These are phyloP conservation scores for Pestalotiopsis sp. DNA, from an alignment of 2,329 filamentous ascomycete genomes.

Conservation along the genomic window DNA sequence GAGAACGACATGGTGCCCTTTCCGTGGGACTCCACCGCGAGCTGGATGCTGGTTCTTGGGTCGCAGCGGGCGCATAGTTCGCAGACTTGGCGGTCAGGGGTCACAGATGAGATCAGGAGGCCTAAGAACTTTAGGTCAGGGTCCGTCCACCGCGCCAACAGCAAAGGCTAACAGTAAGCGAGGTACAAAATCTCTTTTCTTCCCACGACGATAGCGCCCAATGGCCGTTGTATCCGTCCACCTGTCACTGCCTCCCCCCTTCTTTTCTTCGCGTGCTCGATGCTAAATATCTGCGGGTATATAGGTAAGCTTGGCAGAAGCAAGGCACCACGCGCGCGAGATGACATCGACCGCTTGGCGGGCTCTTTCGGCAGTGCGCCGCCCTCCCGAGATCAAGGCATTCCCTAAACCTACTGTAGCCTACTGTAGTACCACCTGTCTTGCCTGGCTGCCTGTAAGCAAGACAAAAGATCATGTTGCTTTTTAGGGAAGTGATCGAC, in stretches of 20 bases:
- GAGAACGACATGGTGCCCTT: not conserved
- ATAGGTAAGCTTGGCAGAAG: not conserved
- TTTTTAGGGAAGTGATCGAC: not conserved
- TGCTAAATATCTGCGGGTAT: not conserved
- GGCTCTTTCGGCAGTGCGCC: not conserved
- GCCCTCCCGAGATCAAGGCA: not conserved
- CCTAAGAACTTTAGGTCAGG: not conserved
- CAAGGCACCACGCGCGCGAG: not conserved
- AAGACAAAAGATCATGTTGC: not conserved
- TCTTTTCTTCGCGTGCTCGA: not conserved
- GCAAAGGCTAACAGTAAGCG: not conserved
- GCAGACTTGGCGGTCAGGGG: not conserved
- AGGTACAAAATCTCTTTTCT: not conserved
- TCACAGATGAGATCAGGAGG: not conserved
- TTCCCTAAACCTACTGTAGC: not conserved
- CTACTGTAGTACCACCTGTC: not conserved
- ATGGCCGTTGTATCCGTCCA: not conserved
- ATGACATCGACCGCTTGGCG: not conserved
- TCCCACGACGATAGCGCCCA: not conserved
- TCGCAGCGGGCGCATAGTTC: not conserved
- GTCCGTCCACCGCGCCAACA: not conserved
- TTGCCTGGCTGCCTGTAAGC: too few relatives aligned
- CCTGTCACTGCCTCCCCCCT: not conserved
- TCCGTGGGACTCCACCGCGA: not conserved
- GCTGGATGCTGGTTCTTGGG: not conserved